Conservation (phyloP, 2,329 filamentous ascomycete genomes). For the Saccharata proteae region DNA sequence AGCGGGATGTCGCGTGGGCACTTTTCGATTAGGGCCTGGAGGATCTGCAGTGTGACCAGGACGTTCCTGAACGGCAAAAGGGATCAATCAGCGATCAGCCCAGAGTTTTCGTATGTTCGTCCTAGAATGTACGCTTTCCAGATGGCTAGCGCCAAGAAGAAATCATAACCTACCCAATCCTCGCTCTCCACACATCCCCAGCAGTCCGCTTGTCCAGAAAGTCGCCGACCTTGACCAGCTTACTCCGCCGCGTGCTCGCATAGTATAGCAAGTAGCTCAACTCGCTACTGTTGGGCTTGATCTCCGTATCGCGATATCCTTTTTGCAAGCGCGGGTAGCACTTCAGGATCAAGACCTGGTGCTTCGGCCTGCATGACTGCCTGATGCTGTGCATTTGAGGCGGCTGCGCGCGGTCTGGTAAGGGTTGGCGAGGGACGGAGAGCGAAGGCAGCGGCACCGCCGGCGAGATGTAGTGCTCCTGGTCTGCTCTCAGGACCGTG, state of each 20-base stretch:
- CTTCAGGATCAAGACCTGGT: conserved; percentile 90
- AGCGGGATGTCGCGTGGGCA: conserved; percentile 80
- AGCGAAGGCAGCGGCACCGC: too few species aligned
- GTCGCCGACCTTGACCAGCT: conserved; percentile 88
- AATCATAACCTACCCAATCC: conserved; percentile 72
- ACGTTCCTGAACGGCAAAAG: conserved; percentile 59
- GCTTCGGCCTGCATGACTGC: conserved; percentile 69
- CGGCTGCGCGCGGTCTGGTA: too few species aligned
- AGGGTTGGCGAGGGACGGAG: too few species aligned
- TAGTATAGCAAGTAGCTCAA: conserved; percentile 96
- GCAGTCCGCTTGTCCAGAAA: conserved; percentile 93
- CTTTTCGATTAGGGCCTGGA: conserved; percentile 86
- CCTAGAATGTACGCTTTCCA: neutral
- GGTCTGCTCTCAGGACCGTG: too few species aligned
- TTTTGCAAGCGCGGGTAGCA: conserved; percentile 93
- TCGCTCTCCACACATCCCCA: conserved; percentile 77
- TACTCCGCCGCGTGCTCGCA: conserved; percentile 83
- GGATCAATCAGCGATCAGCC: neutral
- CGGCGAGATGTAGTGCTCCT: too few species aligned
- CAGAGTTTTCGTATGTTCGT: neutral
- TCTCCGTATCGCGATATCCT: conserved; percentile 61
- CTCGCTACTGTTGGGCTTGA: conserved; percentile 93
- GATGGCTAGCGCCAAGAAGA: conserved; percentile 11
- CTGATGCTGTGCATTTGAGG: conserved; percentile 47
- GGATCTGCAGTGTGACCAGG: conserved; percentile 86